Percentiles rank a stretch among this genome's conserved stretches.
Evolutionary conservation across 768 basidiomycete species (phyloP).

Genomic region (Boletus sensibilis): DNA sequence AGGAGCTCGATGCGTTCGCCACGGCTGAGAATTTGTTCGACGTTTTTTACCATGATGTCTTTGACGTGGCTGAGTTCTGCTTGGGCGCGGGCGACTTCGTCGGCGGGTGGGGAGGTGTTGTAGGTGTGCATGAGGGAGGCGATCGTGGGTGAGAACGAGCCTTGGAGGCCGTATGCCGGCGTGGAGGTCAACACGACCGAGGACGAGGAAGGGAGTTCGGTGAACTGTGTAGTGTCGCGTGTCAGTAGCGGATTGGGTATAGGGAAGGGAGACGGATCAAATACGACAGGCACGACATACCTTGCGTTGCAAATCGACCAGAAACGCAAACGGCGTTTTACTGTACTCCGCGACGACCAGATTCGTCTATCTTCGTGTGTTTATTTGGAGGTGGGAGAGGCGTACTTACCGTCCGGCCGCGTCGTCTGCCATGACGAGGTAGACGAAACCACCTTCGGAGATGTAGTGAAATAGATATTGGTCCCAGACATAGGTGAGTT

Average conservation of each 20-base stretch:
- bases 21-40: slow-evolving; percentile 90
- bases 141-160: slow-evolving; percentile 66
- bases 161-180: slow-evolving; percentile 67
- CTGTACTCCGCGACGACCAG: slow-evolving; percentile 36
- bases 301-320: slow-evolving; percentile 82
- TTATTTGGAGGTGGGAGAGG: neutral
- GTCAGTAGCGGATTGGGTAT: neutral
- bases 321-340: slow-evolving; percentile 92
- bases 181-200: slow-evolving; percentile 45
- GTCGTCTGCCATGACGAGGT: slow-evolving; percentile 94
- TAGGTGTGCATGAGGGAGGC: slow-evolving; percentile 81
- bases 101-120: slow-evolving; percentile 83
- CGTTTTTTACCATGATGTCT: slow-evolving; percentile 98
- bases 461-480: slow-evolving; percentile 94
- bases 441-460: slow-evolving; percentile 82
- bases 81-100: slow-evolving; percentile 89
- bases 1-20: slow-evolving; percentile 95
- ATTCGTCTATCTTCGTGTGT: neutral
- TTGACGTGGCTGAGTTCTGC: slow-evolving; percentile 88
- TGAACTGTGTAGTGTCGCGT: slow-evolving; percentile 45
- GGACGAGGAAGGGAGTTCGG: slow-evolving; percentile 61
- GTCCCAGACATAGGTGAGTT: slow-evolving; percentile 86
- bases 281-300: slow-evolving; percentile 30
- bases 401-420: slow-evolving; percentile 73
- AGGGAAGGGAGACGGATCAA: neutral